phyloP scores from a whole-genome alignment of 1,284 basidiomycete species.

The Fistulinella cinereoalba region DNA sequence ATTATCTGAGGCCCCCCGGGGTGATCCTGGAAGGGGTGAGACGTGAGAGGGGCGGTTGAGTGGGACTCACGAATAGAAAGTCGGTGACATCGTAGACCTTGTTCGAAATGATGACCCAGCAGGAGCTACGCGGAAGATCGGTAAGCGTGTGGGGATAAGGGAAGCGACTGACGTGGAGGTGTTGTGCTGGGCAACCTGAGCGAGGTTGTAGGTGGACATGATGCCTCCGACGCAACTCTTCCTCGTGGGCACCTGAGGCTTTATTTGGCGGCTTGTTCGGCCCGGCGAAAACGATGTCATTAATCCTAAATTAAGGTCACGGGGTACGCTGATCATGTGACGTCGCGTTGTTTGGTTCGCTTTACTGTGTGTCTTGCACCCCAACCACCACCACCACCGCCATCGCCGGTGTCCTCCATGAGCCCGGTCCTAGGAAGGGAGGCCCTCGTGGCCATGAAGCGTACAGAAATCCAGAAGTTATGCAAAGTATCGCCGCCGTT shows the following conservation, averaged over 20 bases:
- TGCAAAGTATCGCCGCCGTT: conserved; percentile 57
- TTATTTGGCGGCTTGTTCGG: neutral
- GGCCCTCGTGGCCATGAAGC: conserved; percentile 60
- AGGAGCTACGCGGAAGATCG: conserved; percentile 47
- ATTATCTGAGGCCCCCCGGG: conserved; percentile 81
- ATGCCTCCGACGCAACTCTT: neutral
- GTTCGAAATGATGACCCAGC: conserved; percentile 85
- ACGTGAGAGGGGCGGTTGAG: neutral
- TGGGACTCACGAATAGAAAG: conserved; percentile 60
- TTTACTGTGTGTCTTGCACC: conserved; percentile 39
- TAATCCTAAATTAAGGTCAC: conserved; percentile 5
- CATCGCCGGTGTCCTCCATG: conserved; percentile 40
- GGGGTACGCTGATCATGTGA: conserved; percentile 40
- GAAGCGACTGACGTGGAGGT: conserved; percentile 42
- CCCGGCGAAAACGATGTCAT: neutral
- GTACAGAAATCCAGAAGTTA: conserved; percentile 67
- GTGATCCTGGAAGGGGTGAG: conserved; percentile 53
- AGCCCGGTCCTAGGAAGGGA: conserved; percentile 50
- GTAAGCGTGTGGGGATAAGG: neutral
- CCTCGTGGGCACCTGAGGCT: neutral
- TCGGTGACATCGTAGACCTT: conserved; percentile 83
- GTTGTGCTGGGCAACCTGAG: conserved; percentile 53
- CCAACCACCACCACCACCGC: conserved; percentile 39
- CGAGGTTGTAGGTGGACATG: conserved; percentile 39
- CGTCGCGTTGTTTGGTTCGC: conserved; percentile 50